Evolutionary conservation across 768 basidiomycete species (phyloP).

Genomic region (Pluteus cervinus): DNA sequence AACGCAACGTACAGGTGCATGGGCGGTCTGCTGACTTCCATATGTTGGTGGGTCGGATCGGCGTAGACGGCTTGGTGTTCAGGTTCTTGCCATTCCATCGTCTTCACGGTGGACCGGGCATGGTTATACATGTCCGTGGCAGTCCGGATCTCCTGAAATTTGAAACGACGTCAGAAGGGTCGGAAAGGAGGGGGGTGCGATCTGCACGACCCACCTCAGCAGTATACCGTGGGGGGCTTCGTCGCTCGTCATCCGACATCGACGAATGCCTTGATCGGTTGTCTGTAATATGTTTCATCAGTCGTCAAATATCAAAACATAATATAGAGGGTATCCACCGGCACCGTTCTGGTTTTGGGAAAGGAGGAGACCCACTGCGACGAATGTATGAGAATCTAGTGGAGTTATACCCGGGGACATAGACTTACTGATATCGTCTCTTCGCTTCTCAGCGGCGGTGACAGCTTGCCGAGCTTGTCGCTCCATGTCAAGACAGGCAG

Average conservation of each 20-base stretch:
- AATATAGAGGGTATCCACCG: constrained; percentile 1
- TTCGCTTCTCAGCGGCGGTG: constrained; percentile 56
- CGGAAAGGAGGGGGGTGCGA: constrained; percentile 7
- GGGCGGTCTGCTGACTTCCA: constrained; percentile 30
- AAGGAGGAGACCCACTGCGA: constrained; percentile 39
- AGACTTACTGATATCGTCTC: constrained; percentile 55
- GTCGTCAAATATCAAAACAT: constrained; percentile 1
- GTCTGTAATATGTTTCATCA: constrained; percentile 20
- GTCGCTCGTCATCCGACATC: constrained; percentile 41
- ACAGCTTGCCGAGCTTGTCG: constrained; percentile 62
- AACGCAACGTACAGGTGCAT: not conserved
- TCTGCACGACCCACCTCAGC: constrained; percentile 26
- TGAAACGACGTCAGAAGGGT: constrained; percentile 5
- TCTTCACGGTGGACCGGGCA: constrained; percentile 33
- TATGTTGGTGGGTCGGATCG: constrained; percentile 33
- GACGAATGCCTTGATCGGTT: constrained; percentile 47
- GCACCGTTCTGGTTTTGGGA: constrained; percentile 36
- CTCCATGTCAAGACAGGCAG: constrained; percentile 62
- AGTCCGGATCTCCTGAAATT: constrained; percentile 30
- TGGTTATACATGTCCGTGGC: constrained; percentile 35
- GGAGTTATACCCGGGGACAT: constrained; percentile 7
- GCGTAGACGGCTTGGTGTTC: constrained; percentile 38
- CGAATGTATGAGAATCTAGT: constrained; percentile 12
- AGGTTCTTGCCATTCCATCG: constrained; percentile 41
- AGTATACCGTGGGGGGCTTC: constrained; percentile 39